Conservation (phyloP, 2,329 filamentous ascomycete genomes). For the Curvularia spicifera region DNA sequence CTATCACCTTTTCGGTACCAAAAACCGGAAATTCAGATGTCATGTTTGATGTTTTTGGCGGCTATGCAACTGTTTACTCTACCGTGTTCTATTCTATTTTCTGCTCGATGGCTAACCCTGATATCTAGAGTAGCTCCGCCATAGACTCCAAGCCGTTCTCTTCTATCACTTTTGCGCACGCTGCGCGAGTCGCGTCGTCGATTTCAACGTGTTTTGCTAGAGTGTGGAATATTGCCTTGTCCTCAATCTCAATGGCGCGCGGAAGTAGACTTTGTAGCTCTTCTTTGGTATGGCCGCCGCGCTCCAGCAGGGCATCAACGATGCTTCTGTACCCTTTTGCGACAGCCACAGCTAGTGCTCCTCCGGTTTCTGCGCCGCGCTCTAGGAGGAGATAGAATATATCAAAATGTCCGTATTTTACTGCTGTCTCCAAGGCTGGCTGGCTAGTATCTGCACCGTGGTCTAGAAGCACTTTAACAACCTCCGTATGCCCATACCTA, state of each 20-base stretch:
- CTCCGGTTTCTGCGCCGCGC: not conserved
- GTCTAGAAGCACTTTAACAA: not conserved
- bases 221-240: not conserved
- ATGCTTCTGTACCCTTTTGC: not conserved
- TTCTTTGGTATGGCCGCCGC: not conserved
- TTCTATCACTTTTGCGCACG: not conserved
- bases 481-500: not conserved
- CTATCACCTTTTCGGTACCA: no score
- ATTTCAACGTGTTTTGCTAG: not conserved
- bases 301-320: not conserved
- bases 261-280: not conserved
- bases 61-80: not conserved
- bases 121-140: not conserved
- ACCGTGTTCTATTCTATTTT: not conserved
- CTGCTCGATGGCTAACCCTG: not conserved
- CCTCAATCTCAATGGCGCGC: not conserved
- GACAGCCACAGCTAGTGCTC: not conserved
- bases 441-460: not conserved
- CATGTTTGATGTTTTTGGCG: not conserved
- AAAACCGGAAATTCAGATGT: not conserved
- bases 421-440: not conserved
- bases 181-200: not conserved
- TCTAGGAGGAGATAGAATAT: not conserved
- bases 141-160: not conserved
- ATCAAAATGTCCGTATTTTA: not conserved